A percentile compares a stretch with the other conserved stretches of the same genome.
phyloP scores from a whole-genome alignment of 2,329 filamentous ascomycete genomes.

The Grosmannia serpens region DNA sequence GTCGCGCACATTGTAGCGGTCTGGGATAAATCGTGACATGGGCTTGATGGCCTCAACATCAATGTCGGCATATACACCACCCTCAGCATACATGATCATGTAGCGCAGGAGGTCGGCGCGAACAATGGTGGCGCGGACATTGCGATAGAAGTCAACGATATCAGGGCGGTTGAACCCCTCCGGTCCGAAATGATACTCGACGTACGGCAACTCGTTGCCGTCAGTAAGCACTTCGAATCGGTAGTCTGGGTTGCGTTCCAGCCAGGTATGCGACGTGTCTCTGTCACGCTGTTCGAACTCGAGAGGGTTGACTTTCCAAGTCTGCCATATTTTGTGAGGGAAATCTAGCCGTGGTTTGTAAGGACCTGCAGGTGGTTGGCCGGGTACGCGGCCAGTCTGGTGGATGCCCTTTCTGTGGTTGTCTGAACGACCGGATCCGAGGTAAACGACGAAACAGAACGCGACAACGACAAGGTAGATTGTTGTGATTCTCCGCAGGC shows the following conservation, averaged over 20 bases:
- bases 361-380: not conserved
- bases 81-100: constrained; percentile 56
- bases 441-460: constrained; percentile 3
- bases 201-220: constrained; percentile 53
- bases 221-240: constrained; percentile 62
- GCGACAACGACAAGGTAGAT: constrained; percentile 6
- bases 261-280: constrained; percentile 51
- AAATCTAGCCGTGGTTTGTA: constrained; percentile 25
- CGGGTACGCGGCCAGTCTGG: not conserved
- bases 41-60: constrained; percentile 30
- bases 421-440: not conserved
- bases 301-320: constrained; percentile 60
- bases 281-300: constrained; percentile 54
- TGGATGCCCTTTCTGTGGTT: not conserved
- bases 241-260: constrained; percentile 51
- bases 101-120: constrained; percentile 57
- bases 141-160: constrained; percentile 48
- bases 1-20: constrained; percentile 50
- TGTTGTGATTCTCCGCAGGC: constrained; percentile 8
- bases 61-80: constrained; percentile 38
- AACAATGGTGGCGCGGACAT: constrained; percentile 51
- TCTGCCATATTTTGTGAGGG: constrained; percentile 64
- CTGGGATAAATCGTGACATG: constrained; percentile 44
- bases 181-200: constrained; percentile 56
- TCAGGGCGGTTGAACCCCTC: constrained; percentile 55